Conservation (phyloP, 1,284 basidiomycete genomes). For the Puccinia hordei region DNA sequence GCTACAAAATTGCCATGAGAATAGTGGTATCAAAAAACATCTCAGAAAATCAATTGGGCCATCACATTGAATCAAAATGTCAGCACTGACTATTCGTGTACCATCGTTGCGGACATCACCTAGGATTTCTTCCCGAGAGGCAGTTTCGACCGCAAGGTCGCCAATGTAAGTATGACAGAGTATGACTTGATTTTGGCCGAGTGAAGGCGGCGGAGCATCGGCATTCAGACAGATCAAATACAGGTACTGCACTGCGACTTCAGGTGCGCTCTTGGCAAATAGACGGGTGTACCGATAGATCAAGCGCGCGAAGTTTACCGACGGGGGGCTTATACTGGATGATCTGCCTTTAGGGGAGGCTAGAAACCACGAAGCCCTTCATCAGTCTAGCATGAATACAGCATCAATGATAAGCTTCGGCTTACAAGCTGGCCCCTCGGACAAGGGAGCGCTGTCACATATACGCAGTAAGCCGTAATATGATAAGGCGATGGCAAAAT, state of each 20-base stretch:
- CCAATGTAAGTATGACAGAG: slow-evolving; percentile 82
- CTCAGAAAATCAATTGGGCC: not conserved
- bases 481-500: slow-evolving; percentile 84
- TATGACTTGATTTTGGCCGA: slow-evolving; percentile 81
- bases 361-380: slow-evolving; percentile 10
- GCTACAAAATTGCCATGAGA: slow-evolving; percentile 62
- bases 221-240: slow-evolving; percentile 81
- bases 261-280: slow-evolving; percentile 86
- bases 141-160: slow-evolving; percentile 82
- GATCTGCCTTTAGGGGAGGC: slow-evolving; percentile 65
- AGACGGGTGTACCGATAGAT: slow-evolving; percentile 90
- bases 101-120: slow-evolving; percentile 88
- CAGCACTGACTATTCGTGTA: slow-evolving; percentile 72
- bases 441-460: slow-evolving; percentile 73
- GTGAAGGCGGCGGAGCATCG: slow-evolving; percentile 65
- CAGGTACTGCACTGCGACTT: slow-evolving; percentile 92
- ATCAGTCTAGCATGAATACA: slow-evolving; percentile 2
- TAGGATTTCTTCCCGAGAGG: slow-evolving; percentile 79
- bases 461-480: slow-evolving; percentile 92
- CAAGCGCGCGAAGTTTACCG: slow-evolving; percentile 77
- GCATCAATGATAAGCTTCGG: slow-evolving; percentile 52
- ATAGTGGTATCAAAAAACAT: not conserved
- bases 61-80: not conserved
- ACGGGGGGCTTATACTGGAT: slow-evolving; percentile 61
- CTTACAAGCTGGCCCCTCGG: slow-evolving; percentile 78